A percentile compares a stretch with the other conserved stretches of the same genome.
These are phyloP conservation scores for Verbascum thapsus DNA, from an alignment of 257 asterid genomes.

Conservation along the genomic window DNA sequence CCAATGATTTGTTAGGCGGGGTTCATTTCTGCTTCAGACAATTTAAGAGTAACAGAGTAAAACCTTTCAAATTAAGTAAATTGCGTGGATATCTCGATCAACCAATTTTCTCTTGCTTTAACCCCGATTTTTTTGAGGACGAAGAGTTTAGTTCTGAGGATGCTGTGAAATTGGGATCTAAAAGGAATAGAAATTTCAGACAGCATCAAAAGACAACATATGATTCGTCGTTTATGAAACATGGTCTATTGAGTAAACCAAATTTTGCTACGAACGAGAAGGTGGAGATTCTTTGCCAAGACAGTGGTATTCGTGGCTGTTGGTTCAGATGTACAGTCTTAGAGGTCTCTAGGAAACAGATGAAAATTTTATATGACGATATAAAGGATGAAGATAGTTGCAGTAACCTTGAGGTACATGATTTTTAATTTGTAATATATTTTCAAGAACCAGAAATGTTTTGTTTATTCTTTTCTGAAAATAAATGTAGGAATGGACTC, in stretches of 20 bases:
- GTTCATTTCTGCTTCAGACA: constrained; percentile 88
- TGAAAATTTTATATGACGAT: constrained; percentile 74
- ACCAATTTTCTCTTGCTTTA: constrained; percentile 84
- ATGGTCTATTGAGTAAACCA: constrained; percentile 38
- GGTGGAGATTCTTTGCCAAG: constrained; percentile 87
- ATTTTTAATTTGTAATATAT: neutral
- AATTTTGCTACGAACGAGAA: constrained; percentile 55
- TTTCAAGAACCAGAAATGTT: neutral
- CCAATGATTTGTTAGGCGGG: constrained; percentile 66
- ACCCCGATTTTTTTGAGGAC: constrained; percentile 89
- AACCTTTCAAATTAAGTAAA: constrained; percentile 81
- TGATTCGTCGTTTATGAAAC: constrained; percentile 52
- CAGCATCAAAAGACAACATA: constrained; percentile 49
- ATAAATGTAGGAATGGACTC: constrained; percentile 78
- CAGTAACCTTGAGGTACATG: constrained; percentile 72
- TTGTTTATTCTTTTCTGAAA: constrained; percentile 20
- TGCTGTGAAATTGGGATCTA: constrained; percentile 67
- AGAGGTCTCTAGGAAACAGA: constrained; percentile 64
- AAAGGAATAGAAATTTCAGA: constrained; percentile 63
- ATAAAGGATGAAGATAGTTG: constrained; percentile 69
- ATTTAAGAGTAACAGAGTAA: constrained; percentile 72
- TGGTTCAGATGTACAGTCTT: constrained; percentile 86
- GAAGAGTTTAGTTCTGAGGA: constrained; percentile 75
- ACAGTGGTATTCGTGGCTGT: constrained; percentile 98
- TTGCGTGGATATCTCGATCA: constrained; percentile 84